Percentiles rank a stretch among this genome's conserved stretches.
These are phyloP conservation scores for Flaveria ramosissima DNA, from an alignment of 129 eudicot species.

Conservation along the genomic window DNA sequence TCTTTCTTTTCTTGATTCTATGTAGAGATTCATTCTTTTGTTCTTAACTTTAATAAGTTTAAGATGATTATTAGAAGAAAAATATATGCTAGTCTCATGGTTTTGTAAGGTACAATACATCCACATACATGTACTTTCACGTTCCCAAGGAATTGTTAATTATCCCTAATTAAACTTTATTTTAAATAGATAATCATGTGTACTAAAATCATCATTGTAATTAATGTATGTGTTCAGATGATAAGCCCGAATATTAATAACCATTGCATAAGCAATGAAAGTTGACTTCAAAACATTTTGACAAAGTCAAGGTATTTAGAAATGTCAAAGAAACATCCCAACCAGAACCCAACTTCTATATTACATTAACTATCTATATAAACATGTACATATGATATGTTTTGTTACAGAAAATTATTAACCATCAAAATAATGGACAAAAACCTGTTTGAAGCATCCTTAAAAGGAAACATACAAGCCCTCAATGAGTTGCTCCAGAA, in stretches of 20 bases:
- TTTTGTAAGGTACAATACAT: too few relatives aligned
- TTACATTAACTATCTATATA: neutral
- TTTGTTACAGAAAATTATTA: neutral
- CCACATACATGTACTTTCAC: too few relatives aligned
- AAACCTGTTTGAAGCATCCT: conserved; percentile 33
- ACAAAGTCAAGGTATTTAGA: conserved; percentile 8
- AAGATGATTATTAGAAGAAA: too few relatives aligned
- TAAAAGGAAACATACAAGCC: conserved; percentile 30
- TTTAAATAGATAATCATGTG: neutral
- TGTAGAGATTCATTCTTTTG: too few relatives aligned
- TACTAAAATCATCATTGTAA: neutral
- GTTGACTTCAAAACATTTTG: conserved; percentile 23
- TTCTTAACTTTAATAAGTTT: too few relatives aligned
- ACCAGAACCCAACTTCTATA: conserved; percentile 6
- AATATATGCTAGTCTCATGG: too few relatives aligned
- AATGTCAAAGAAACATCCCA: conserved; percentile 23
- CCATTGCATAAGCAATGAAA: conserved; percentile 16
- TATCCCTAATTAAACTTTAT: too few relatives aligned
- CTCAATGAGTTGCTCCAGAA: conserved; percentile 19
- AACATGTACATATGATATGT: neutral
- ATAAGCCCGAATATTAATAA: neutral
- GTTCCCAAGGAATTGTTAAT: too few relatives aligned
- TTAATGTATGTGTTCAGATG: neutral
- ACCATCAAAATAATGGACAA: conserved; percentile 21
- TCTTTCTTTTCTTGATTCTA: too few relatives aligned